Conservation (phyloP, 257 asterid species). For the Solanum virginianum region DNA sequence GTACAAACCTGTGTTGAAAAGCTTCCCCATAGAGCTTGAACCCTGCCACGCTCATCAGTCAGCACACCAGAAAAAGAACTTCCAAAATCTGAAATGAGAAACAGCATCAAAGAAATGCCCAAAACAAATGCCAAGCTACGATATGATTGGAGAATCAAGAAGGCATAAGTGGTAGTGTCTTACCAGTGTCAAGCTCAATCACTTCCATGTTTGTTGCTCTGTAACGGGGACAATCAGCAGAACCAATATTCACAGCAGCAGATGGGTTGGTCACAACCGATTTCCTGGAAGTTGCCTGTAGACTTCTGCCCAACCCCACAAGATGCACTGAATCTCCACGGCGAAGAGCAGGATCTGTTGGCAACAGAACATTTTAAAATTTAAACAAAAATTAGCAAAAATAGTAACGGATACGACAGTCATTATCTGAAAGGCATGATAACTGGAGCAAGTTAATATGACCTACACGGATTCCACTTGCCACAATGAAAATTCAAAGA, state of each 20-base stretch:
- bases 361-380: neutral
- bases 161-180: neutral
- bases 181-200: conserved; percentile 95
- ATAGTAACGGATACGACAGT: neutral
- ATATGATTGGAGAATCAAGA: neutral
- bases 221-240: conserved; percentile 92
- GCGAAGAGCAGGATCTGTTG: conserved; percentile 74
- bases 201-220: conserved; percentile 99
- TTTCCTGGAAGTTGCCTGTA: conserved; percentile 94
- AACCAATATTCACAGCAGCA: conserved; percentile 80
- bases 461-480: neutral
- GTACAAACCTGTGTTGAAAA: conserved; percentile 90
- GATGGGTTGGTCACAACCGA: conserved; percentile 89
- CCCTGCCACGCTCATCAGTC: conserved; percentile 91
- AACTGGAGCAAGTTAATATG: neutral
- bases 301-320: conserved; percentile 86
- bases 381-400: neutral
- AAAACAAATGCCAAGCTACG: neutral
- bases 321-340: conserved; percentile 99
- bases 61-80: conserved; percentile 95
- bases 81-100: conserved; percentile 67
- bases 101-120: conserved; percentile 1
- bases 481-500: neutral
- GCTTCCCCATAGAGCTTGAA: conserved; percentile 97
- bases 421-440: neutral